Evolutionary conservation across 139 green algal species (phyloP), one percentile per base, ranked within the genome.

Genomic region (Closterium sp.): DNA sequence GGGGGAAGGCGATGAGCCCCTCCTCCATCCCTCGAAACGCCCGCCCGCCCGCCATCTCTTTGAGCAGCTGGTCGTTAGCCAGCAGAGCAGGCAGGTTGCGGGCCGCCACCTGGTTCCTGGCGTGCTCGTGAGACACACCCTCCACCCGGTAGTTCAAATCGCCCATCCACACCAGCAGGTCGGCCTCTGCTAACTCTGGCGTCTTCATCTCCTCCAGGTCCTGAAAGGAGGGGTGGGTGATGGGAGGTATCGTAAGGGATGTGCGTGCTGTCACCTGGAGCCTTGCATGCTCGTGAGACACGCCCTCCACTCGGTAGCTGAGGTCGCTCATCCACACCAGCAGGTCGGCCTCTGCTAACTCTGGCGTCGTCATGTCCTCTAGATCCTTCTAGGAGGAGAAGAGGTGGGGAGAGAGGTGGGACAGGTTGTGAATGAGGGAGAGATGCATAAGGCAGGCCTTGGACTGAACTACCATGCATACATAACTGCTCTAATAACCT

Each of bases 71-170:
- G 93, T 98, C 97, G 86, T 95, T 88, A 30, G 27, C 38, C 21
- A 93, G 31, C 38, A 94, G 92, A 27, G 22, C 9, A 9, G 24
- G 88, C 45, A 93, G 84, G 32, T 95, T 45, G 79, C 92, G 89
- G 0, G 90, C 27, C 62, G 87, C 86, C 4, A 94, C 73, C 2
- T n/a, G 17, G 24, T 91, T 87, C 31, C 92, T 85, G 24, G 95
- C 96, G 6, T 95, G 91, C 17, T 96, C 94, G 88, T 97, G 96
- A 11, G 88, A 34, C 2, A 93, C 30, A 50, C 27, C 32, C 70
- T 97, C 95, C 9, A 98, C 94, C 7, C 97, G 94, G 94, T 99
- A 99, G 95, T 99, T 99, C 94, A 99, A 98, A 94, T 99, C 97
- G 9, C 97, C 97, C 87, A 96, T 89, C 97, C 97, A 98, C 17